Conservation (phyloP, 345 rosid genomes). For the Camelina laxa region DNA sequence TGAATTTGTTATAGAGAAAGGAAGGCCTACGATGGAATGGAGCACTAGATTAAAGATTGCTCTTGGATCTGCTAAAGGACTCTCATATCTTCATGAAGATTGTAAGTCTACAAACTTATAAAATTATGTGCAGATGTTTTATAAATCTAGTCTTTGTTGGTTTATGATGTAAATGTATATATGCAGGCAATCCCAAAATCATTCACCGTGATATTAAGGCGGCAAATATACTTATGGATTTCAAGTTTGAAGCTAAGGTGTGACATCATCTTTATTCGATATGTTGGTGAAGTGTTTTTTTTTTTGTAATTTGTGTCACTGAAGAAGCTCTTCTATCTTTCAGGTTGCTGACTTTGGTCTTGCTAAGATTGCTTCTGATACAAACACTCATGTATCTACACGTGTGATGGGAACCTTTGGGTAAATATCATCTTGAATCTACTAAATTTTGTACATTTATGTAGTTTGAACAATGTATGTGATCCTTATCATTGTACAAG, state of each 20-base stretch:
- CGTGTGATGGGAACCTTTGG: conserved; percentile 90
- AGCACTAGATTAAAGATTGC: conserved; percentile 76
- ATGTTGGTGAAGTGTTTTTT: background rate
- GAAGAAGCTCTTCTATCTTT: background rate
- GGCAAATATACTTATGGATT: conserved; percentile 83
- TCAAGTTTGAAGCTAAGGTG: conserved; percentile 89
- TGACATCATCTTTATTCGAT: background rate
- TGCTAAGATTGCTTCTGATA: conserved; percentile 78
- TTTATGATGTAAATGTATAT: background rate
- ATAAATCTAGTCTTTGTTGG: background rate
- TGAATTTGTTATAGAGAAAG: conserved; percentile 56
- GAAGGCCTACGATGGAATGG: conserved; percentile 83
- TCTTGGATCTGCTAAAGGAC: conserved; percentile 89
- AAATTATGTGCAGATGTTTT: background rate
- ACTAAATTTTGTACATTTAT: background rate
- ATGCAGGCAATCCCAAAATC: conserved; percentile 85
- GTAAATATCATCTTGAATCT: conserved; percentile 31
- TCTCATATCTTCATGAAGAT: conserved; percentile 97
- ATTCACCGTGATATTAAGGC: conserved; percentile 96
- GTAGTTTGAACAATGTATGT: background rate
- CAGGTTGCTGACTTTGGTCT: conserved; percentile 86
- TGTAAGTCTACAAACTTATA: conserved; percentile 50
- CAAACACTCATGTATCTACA: conserved; percentile 88
- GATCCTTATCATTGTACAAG: background rate
- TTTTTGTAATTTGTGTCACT: conserved; percentile 17